Conservation (phyloP, 2,329 filamentous ascomycete species). For the Rhynchosporium secalis region DNA sequence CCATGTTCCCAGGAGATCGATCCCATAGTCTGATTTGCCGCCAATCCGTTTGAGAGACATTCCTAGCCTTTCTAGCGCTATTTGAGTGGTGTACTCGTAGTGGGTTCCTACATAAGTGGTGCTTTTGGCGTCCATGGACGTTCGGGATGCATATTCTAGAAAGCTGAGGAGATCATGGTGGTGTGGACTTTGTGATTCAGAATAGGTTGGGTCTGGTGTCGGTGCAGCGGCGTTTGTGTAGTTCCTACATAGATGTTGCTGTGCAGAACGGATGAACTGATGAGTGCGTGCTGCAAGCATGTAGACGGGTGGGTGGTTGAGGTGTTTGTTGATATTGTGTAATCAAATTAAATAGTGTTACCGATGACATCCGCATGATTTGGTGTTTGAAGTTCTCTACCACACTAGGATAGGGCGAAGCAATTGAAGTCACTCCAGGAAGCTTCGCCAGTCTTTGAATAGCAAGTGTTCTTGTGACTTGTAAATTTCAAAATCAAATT, state of each 20-base stretch:
- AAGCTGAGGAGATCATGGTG: conserved; percentile 68
- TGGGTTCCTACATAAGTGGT: conserved; percentile 70
- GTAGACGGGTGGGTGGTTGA: conserved; percentile 6
- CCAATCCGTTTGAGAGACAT: conserved; percentile 68
- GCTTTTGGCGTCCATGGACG: conserved; percentile 53
- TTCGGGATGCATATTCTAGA: conserved; percentile 58
- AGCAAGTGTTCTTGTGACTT: too few species aligned
- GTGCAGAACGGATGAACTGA: conserved; percentile 28
- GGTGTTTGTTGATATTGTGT: conserved; percentile 15
- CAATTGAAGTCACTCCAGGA: background rate
- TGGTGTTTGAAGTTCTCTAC: too few species aligned
- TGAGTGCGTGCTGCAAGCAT: conserved; percentile 30
- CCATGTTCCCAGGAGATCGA: conserved; percentile 75
- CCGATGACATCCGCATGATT: background rate
- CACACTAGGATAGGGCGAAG: background rate
- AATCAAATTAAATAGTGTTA: background rate
- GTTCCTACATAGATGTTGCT: conserved; percentile 29
- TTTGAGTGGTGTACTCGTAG: conserved; percentile 71
- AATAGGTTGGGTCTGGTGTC: conserved; percentile 43
- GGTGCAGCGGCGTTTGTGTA: conserved; percentile 30
- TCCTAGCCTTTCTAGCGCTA: conserved; percentile 57
- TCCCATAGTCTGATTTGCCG: conserved; percentile 66
- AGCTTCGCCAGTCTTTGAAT: too few species aligned
- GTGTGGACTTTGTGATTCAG: conserved; percentile 47
- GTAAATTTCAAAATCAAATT: too few species aligned